Conservation (phyloP, 805 yeast species). For the Kuraishia piskuri region DNA sequence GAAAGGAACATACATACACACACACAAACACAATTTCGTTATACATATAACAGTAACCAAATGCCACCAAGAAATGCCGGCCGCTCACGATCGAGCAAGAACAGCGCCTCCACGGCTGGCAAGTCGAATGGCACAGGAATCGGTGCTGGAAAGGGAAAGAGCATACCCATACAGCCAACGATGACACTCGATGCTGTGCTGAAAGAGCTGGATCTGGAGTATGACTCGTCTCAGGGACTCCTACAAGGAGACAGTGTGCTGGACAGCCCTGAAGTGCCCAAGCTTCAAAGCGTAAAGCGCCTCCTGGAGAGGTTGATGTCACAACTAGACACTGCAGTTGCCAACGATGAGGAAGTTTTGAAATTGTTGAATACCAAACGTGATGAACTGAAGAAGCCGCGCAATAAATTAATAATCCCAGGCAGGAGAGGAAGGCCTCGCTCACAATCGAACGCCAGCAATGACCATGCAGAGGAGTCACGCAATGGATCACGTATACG, state of each 20-base stretch:
- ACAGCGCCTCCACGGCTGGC: not conserved
- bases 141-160: constrained; percentile 3
- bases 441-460: not conserved
- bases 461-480: not conserved
- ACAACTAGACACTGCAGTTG: constrained; percentile 27
- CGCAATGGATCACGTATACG: constrained; percentile 1
- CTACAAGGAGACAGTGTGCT: constrained; percentile 50
- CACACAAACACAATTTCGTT: not conserved
- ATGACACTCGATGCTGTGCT: constrained; percentile 40
- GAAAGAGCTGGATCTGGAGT: constrained; percentile 40
- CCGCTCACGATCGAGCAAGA: not conserved
- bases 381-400: constrained; percentile 1
- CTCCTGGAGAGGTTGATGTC: constrained; percentile 29
- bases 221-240: constrained; percentile 51
- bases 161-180: constrained; percentile 23
- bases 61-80: constrained; percentile 1
- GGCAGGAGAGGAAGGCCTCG: not conserved
- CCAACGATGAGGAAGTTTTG: constrained; percentile 21
- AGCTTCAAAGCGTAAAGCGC: constrained; percentile 17
- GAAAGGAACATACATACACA: not conserved
- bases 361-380: constrained; percentile 4
- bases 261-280: constrained; percentile 22
- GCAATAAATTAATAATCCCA: constrained; percentile 7
- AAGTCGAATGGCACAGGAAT: not conserved
- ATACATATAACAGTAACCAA: not conserved